phyloP scores from a whole-genome alignment of 177 flowering plant species.

The Tripterygium wilfordii region DNA sequence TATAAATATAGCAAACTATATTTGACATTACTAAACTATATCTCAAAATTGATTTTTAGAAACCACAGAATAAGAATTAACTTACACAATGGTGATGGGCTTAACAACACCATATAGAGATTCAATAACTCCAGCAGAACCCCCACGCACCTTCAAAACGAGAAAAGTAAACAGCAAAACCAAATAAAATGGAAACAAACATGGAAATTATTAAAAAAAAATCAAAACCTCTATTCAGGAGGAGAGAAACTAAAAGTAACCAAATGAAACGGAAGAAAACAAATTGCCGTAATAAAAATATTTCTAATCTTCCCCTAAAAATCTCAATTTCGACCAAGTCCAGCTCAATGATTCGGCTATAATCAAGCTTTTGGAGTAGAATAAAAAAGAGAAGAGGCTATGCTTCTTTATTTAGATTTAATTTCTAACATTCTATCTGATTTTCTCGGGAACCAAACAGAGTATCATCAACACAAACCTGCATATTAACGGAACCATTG shows the following conservation, averaged over 20 bases:
- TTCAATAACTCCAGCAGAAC: slow-evolving; percentile 83
- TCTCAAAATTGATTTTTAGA: no score
- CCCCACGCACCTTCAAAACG: slow-evolving; percentile 64
- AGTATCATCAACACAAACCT: slow-evolving; percentile 31
- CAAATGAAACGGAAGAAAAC: not conserved
- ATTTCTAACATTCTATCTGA: no score
- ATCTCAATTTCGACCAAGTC: no score
- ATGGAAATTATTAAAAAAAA: not conserved
- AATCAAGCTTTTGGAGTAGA: no score
- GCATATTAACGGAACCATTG: slow-evolving; percentile 72
- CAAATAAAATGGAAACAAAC: not conserved
- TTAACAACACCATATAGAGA: slow-evolving; percentile 65
- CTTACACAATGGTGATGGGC: slow-evolving; percentile 65
- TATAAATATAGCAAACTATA: no score
- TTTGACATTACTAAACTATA: no score
- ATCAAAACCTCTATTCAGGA: no score
- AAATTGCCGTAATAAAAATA: not conserved
- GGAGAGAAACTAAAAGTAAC: no score
- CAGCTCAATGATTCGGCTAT: no score
- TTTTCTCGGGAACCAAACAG: no score
- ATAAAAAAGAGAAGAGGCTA: not conserved
- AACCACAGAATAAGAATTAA: not conserved
- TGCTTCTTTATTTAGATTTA: no score
- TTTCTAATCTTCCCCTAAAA: no score
- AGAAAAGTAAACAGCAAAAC: not conserved